Base-by-base conservation (phyloP, 2,329 filamentous ascomycete species). In the Sclerotinia borealis region DNA sequence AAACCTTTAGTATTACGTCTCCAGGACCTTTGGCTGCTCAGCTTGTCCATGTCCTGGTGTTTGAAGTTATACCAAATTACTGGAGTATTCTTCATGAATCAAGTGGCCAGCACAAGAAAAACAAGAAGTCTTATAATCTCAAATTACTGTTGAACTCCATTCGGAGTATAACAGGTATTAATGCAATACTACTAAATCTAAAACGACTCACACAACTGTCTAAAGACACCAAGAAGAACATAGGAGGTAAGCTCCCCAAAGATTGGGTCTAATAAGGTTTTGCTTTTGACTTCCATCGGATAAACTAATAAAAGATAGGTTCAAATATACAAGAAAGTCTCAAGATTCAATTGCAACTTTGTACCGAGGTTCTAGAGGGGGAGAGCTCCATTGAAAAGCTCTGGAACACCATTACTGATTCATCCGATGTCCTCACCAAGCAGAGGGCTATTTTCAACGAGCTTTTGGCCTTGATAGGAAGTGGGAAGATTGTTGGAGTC, bases 1-100 rank as follows among this genome's bases (percentile, higher is more conserved):
- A 63, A 25, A 64, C 66, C 5, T 85, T 89, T 71, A 82, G 83
- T 68, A 81, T 93, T 56, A 79, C 80, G 50, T 75, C 79, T 3
- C 87, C 91, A 4, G 83, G 83, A 37, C 87, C 93, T 1, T 78
- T 85, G 65, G 84, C 86, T 63, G 86, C 91, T 25, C 90, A 92
- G 69, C 84, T 97, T 37, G 80, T 93, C 59, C 87, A 92, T 72
- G 78, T 85, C 3, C 77, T 99, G 41, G 85, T 96, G 64, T 87
- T 83, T 19, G 84, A 87, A 37, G 92, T 90, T 31, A 79, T 92
- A 9, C 90, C 91, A 1, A 90, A 93, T 72, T 96, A 93, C 76
- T 98, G 95, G 93, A 73, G 80, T 3, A 71, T 85, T 10, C 72
- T 93, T 19, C 76, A 79, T 43, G 81, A 83, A 63, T 77, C 77